Evolutionary conservation across 2,329 filamentous ascomycete genomes (phyloP), one percentile per base, ranked within the genome.

Genomic region (Calycina herbarum): DNA sequence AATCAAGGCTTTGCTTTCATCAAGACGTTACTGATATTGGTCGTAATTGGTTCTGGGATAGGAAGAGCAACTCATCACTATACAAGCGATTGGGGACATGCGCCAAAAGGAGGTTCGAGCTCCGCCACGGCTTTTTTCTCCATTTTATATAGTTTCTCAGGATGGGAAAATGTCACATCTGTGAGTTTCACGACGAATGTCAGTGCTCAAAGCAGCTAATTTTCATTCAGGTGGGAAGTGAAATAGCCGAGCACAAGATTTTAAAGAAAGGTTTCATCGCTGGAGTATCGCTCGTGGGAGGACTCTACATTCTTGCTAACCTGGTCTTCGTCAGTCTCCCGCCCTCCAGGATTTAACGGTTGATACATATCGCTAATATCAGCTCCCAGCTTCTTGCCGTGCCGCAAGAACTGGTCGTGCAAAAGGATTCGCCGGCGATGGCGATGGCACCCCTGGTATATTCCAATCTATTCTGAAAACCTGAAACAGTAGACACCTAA

Each of bases 141-240:
- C 7, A 57, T 66, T n/a, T 24, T 66, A 5, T 66, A 54, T 27
- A 42, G 42, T 20, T 66, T 57, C 27, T 13, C 33, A 38, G 65
- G 65, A 20, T 66, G 62, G 62, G 65, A 66, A 31, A 66, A 66
- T 51, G 65, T 62, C 5, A 66, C 54, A 11, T 64, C 59, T 56
- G 64, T 64, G 57, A 56, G 63, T 54, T 15, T 33, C 35, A 13
- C 11, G 31, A 60, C n/a, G 4, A n/a, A 10, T 8, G 5, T 7
- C 7, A 20, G 35, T 60, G 31, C 38, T 24, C 10, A 29, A 31
- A 54, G 8, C 20, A 13, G 56, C 57, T 64, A 45, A 59, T 13
- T 5, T 20, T 38, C 7, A 56, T n/a, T 11, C 51, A 60, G 57
- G 59, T 66, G n/a, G 61, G 33, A 54, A 61, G 65, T 5, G 65